phyloP scores from a whole-genome alignment of 345 rosid genomes.

The Euphorbia peplus region DNA sequence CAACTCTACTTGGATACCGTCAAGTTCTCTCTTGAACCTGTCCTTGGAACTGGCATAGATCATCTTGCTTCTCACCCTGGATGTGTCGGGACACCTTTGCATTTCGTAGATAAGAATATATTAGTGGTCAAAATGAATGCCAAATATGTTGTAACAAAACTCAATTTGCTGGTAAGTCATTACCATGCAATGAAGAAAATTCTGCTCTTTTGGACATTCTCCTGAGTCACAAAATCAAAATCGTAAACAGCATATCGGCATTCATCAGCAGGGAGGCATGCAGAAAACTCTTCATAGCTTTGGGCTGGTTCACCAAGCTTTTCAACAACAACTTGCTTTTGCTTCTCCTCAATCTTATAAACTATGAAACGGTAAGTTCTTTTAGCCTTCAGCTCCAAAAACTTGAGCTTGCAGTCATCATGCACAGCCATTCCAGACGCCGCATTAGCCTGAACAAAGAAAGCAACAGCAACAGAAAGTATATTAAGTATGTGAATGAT shows the following conservation, averaged over 20 bases:
- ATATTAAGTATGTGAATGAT: background rate
- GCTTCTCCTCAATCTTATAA: constrained; percentile 55
- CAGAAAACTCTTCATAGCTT: constrained; percentile 45
- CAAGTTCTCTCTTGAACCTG: constrained; percentile 59
- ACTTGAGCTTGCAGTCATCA: constrained; percentile 56
- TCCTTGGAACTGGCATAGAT: constrained; percentile 64
- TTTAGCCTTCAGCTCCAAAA: constrained; percentile 54
- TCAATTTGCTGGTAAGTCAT: background rate
- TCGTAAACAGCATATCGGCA: constrained; percentile 43
- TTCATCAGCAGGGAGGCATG: constrained; percentile 51
- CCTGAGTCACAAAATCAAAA: constrained; percentile 54
- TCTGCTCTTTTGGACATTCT: constrained; percentile 53
- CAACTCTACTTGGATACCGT: constrained; percentile 56
- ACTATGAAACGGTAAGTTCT: constrained; percentile 52
- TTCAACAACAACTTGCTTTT: constrained; percentile 52
- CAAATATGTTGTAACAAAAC: background rate
- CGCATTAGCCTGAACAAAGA: constrained; percentile 39
- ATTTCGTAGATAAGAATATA: constrained; percentile 6
- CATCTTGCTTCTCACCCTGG: constrained; percentile 63
- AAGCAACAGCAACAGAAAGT: background rate
- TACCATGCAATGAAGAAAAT: constrained; percentile 60
- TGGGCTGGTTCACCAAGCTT: constrained; percentile 50
- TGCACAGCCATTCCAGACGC: constrained; percentile 63
- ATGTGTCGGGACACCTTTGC: constrained; percentile 53
- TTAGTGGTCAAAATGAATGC: background rate